Evolutionary conservation across 306 rosid species (phyloP).

Genomic region (Trifolium subterraneum): DNA sequence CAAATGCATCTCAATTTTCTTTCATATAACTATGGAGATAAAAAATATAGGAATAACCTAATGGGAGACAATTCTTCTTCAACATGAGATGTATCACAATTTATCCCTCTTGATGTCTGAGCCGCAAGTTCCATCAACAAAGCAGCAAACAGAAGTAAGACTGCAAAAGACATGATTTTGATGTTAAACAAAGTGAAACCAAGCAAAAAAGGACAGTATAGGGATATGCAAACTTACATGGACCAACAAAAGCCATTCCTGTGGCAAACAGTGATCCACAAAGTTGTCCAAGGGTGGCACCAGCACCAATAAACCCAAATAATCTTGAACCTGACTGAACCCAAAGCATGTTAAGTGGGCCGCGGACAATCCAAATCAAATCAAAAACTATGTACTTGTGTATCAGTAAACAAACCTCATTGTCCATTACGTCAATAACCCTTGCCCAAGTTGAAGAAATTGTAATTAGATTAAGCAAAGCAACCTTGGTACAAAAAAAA

Average conservation of each 20-base stretch:
- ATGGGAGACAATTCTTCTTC: constrained; percentile 69
- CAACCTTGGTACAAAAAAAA: constrained; percentile 30
- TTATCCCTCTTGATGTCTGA: constrained; percentile 82
- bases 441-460: constrained; percentile 97
- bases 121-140: constrained; percentile 95
- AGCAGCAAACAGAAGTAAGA: constrained; percentile 85
- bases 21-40: constrained; percentile 18
- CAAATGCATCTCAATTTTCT: constrained; percentile 9
- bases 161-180: constrained; percentile 45
- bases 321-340: constrained; percentile 99
- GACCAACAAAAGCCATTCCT: constrained; percentile 92
- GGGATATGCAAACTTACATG: constrained; percentile 65
- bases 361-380: constrained; percentile 20
- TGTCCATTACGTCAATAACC: constrained; percentile 89
- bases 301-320: constrained; percentile 97
- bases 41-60: constrained; percentile 58
- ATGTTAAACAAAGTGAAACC: constrained; percentile 21
- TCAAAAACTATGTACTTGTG: constrained; percentile 43
- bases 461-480: constrained; percentile 53
- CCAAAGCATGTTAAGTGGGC: constrained; percentile 47
- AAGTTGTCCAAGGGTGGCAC: constrained; percentile 99
- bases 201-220: constrained; percentile 19
- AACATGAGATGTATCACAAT: constrained; percentile 49
- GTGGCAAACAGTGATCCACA: constrained; percentile 93
- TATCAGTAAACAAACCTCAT: constrained; percentile 61